Evolutionary conservation across 2,329 filamentous ascomycete genomes (phyloP).

Genomic region (Capronia epimyces): DNA sequence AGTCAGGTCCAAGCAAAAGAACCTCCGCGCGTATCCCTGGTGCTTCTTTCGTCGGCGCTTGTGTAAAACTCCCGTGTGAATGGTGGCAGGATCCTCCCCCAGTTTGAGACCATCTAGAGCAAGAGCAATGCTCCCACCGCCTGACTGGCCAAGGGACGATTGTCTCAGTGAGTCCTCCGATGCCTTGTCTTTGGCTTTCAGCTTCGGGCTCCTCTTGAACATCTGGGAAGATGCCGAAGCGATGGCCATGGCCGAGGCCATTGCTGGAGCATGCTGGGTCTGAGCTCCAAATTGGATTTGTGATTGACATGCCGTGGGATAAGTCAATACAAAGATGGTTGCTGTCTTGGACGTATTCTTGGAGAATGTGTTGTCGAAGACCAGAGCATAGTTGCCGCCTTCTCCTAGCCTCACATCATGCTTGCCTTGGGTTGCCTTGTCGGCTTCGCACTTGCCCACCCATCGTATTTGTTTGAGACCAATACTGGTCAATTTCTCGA

Average conservation of each 20-base stretch:
- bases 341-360: constrained; percentile 92
- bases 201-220: constrained; percentile 36
- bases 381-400: constrained; percentile 89
- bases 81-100: constrained; percentile 40
- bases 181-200: constrained; percentile 40
- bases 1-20: constrained; percentile 93
- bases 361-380: constrained; percentile 98
- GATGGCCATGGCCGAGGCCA: constrained; percentile 41
- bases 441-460: constrained; percentile 92
- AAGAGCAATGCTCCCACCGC: constrained; percentile 9
- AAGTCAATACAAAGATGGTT: constrained; percentile 89
- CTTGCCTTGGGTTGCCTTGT: constrained; percentile 87
- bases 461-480: constrained; percentile 64
- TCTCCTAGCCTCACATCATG: constrained; percentile 70
- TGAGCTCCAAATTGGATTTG: constrained; percentile 42
- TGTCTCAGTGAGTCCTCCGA: constrained; percentile 49
- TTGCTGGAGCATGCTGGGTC: constrained; percentile 50
- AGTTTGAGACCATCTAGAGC: constrained; percentile 7
- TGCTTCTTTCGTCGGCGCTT: constrained; percentile 91
- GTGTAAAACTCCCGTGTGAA: constrained; percentile 77
- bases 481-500: constrained; percentile 58
- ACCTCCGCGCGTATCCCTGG: constrained; percentile 85
- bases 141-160: constrained; percentile 25
- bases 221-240: constrained; percentile 11
- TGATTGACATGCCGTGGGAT: constrained; percentile 64